Percentiles rank a stretch among this genome's conserved stretches.
These are phyloP conservation scores for Lactarius deliciosus DNA, from an alignment of 768 basidiomycete species.

Conservation along the genomic window DNA sequence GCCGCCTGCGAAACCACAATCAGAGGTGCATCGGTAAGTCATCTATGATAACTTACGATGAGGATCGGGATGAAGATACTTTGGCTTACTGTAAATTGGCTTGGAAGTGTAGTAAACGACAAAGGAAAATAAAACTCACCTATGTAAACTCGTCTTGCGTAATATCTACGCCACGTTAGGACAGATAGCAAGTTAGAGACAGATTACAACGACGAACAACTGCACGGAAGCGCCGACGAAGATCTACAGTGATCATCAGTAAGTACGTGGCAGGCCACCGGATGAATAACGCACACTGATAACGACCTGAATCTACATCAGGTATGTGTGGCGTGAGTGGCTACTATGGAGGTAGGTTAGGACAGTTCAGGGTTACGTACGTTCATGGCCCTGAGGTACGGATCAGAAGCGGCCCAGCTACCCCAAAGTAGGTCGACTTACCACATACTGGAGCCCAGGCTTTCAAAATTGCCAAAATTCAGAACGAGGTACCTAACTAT, in stretches of 20 bases:
- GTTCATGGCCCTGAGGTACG: neutral
- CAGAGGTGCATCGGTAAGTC: neutral
- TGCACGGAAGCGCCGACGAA: neutral
- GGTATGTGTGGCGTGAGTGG: neutral
- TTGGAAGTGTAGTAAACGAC: neutral
- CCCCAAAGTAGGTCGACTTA: neutral
- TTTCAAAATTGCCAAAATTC: neutral
- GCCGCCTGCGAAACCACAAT: neutral
- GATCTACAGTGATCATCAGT: neutral
- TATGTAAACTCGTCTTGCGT: neutral
- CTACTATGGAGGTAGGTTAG: neutral
- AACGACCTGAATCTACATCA: neutral
- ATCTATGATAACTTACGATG: neutral
- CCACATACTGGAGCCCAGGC: neutral
- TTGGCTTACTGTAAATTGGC: neutral
- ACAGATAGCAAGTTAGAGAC: neutral
- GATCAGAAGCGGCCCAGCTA: neutral
- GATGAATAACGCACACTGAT: neutral
- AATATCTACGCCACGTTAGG: neutral
- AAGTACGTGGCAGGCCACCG: neutral
- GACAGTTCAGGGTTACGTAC: neutral
- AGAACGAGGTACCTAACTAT: neutral
- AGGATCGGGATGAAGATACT: neutral
- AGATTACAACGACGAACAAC: neutral
- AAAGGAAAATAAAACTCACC: neutral